Base-by-base conservation (phyloP, 208 protist species). In the Angomonas ambiguus region DNA sequence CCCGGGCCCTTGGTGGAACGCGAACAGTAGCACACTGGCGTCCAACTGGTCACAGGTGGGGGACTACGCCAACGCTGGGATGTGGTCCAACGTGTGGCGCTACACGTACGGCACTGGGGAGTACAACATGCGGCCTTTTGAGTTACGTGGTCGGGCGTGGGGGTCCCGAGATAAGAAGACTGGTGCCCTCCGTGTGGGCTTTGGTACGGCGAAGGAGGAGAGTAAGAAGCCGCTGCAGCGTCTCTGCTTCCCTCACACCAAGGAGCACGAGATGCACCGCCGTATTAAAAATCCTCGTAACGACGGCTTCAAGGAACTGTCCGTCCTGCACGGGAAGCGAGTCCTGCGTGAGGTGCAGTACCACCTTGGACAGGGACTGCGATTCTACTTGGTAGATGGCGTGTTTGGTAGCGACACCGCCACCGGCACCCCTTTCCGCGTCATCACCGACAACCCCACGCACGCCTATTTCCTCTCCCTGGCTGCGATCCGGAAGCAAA, bases 1-100 rank as follows among this genome's bases (percentile, higher is more conserved):
- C 63, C 79, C 86, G 16, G 89, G 89, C 0, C 85, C 85, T 76
- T 95, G 87, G 87, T 92, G 87, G 87, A 92, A 93, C 53, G 89
- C 89, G 0, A 95, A 95, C 77, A 79, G 73, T 58, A 92, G 83
- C 78, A 93, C 85, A 33, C 77, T 93, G 20, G 83, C 80, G 0
- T 91, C 86, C 0, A 92, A 92, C 74, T 95, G 86, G 84, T 77
- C 83, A 38, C 86, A 93, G 80, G 80, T 95, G n/a, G 89, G 89
- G 22, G 86, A 95, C 70, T 88, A 91, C 71, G 89, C 85, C 42
- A 91, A 88, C 65, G 89, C 87, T 2, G 87, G 86, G 25, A 92
- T 95, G 87, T 95, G 89, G 89, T 93, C 85, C 1, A 85, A 85
- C 45, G 87, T 95, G 30, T 92, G 87, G 85, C 86, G 89, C 55